A percentile compares a stretch with the other conserved stretches of the same genome.
phyloP scores from a whole-genome alignment of 306 rosid species.

The Oxytropis ochrocephala region DNA sequence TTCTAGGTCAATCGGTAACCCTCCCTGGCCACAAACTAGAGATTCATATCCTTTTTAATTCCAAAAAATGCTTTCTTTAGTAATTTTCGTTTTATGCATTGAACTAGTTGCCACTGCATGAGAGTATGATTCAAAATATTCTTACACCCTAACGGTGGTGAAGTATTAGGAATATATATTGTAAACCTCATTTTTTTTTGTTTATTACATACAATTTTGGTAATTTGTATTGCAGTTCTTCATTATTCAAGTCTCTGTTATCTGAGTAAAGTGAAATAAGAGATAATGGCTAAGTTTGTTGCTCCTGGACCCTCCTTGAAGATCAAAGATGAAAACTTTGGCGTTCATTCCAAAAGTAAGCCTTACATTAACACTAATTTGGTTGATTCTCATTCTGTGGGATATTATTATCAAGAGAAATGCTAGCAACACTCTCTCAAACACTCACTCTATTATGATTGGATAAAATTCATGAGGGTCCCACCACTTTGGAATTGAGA shows the following conservation, averaged over 20 bases:
- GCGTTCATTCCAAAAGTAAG: slow-evolving; percentile 31
- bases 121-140: no score
- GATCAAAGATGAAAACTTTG: slow-evolving; percentile 45
- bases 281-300: slow-evolving; percentile 27
- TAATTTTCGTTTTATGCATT: no score
- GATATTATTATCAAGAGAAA: background rate
- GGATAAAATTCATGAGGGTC: no score
- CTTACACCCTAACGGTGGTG: no score
- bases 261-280: background rate
- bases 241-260: background rate
- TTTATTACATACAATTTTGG: background rate
- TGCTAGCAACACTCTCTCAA: no score
- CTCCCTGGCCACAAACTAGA: background rate
- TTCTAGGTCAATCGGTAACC: background rate
- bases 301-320: slow-evolving; percentile 28
- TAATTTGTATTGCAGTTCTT: background rate
- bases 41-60: background rate
- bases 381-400: background rate
- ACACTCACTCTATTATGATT: no score
- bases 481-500: no score
- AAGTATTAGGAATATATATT: background rate
- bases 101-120: background rate
- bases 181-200: background rate
- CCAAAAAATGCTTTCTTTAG: no score
- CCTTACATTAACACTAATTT: background rate